These are phyloP conservation scores for Cardiospermum halicacabum DNA, from an alignment of 345 rosid species.

Conservation along the genomic window DNA sequence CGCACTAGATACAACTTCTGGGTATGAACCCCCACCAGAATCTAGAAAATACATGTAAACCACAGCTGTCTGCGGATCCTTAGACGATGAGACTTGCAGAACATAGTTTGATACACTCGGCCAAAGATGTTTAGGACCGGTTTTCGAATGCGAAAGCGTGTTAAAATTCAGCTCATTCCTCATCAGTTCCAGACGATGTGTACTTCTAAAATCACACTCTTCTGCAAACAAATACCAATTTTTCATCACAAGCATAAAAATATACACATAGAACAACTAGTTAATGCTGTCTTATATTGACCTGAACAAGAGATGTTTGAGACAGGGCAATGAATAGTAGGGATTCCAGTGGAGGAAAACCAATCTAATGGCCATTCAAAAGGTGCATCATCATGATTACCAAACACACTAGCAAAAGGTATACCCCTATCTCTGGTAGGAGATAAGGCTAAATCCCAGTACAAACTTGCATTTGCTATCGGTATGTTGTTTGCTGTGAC, in stretches of 20 bases:
- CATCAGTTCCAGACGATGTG: slow-evolving; percentile 52
- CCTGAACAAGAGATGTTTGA: slow-evolving; percentile 35
- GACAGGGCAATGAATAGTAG: slow-evolving; percentile 46
- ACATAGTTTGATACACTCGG: slow-evolving; percentile 83
- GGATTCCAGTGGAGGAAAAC: slow-evolving; percentile 75
- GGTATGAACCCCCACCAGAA: slow-evolving; percentile 93
- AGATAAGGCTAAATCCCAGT: slow-evolving; percentile 76
- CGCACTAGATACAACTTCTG: slow-evolving; percentile 65
- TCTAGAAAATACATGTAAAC: slow-evolving; percentile 73
- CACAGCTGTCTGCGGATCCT: slow-evolving; percentile 29
- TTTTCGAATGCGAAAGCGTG: slow-evolving; percentile 39
- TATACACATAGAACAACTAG: no score
- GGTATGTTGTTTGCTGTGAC: slow-evolving; percentile 76
- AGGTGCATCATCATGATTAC: slow-evolving; percentile 83
- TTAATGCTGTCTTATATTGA: background rate
- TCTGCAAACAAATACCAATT: slow-evolving; percentile 16
- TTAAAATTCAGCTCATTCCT: slow-evolving; percentile 44
- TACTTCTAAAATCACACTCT: slow-evolving; percentile 50
- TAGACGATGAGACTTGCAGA: slow-evolving; percentile 36
- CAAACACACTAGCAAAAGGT: slow-evolving; percentile 74
- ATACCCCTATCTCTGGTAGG: slow-evolving; percentile 65
- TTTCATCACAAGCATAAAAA: background rate
- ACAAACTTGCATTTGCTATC: slow-evolving; percentile 65
- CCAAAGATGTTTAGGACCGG: slow-evolving; percentile 68
- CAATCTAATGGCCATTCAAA: slow-evolving; percentile 79